phyloP scores from a whole-genome alignment of 129 eudicot genomes.

The Kitagawia praeruptora region DNA sequence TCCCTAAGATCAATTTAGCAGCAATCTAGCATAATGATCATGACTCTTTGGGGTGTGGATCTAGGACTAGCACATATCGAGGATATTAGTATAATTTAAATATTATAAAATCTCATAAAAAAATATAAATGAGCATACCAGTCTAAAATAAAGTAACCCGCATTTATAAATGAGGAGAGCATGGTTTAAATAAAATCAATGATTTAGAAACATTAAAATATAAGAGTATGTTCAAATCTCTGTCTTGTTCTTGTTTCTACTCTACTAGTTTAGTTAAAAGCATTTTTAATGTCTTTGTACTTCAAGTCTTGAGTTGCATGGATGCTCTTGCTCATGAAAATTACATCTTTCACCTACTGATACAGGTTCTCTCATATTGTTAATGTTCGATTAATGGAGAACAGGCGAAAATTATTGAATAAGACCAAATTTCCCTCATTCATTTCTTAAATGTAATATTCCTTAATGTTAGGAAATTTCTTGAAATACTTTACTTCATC shows the following conservation, averaged over 20 bases:
- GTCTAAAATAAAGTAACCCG: not conserved
- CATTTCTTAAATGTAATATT: too few relatives aligned
- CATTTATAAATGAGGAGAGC: not conserved
- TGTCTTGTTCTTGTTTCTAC: not conserved
- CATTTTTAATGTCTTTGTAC: not conserved
- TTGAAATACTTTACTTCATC: not conserved
- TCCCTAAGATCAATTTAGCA: not conserved
- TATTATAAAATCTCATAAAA: not conserved
- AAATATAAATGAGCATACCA: not conserved
- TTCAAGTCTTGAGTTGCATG: not conserved
- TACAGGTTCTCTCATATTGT: not conserved
- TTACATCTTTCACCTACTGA: not conserved
- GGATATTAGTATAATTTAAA: not conserved
- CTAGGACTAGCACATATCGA: not conserved
- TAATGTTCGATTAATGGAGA: not conserved
- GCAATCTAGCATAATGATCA: not conserved
- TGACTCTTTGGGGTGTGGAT: not conserved
- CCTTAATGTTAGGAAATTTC: not conserved
- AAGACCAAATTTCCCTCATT: not conserved
- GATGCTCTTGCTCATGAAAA: not conserved
- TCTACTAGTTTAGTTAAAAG: not conserved
- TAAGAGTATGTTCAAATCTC: not conserved
- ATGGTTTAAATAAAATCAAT: not conserved
- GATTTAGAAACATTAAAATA: not conserved
- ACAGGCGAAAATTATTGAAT: not conserved